Conservation (phyloP, 441 rosid genomes). For the Isatis lusitanica region DNA sequence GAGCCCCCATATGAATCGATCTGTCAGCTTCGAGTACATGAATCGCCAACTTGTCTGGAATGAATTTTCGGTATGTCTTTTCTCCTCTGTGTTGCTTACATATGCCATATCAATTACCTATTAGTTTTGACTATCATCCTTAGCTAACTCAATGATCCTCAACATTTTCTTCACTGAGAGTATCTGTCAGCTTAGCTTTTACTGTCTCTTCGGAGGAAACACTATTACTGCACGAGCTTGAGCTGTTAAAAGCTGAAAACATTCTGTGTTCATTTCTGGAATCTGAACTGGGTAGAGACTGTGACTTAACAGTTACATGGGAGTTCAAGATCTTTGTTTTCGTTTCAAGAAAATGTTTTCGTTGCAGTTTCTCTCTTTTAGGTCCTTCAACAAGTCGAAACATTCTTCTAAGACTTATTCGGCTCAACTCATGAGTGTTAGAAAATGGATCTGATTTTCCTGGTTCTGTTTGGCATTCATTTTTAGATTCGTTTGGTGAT, state of each 20-base stretch:
- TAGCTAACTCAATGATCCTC: constrained; percentile 5
- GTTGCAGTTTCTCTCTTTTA: not conserved
- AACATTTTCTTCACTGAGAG: not conserved
- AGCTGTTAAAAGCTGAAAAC: constrained; percentile 6
- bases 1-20: constrained; percentile 86
- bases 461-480: constrained; percentile 16
- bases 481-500: constrained; percentile 18
- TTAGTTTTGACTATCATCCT: constrained; percentile 11
- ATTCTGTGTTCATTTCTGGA: not conserved
- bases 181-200: constrained; percentile 1
- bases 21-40: constrained; percentile 98
- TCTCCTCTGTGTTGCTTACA: constrained; percentile 2
- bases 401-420: not conserved
- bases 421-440: not conserved
- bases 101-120: constrained; percentile 4
- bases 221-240: not conserved
- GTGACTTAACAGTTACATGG: not conserved
- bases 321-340: not conserved
- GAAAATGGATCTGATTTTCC: constrained; percentile 12
- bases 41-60: constrained; percentile 98
- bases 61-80: constrained; percentile 79
- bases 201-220: constrained; percentile 4
- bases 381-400: not conserved
- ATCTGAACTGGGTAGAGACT: constrained; percentile 3
- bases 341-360: not conserved